Conservation (phyloP, 495 filamentous ascomycete species). For the Immersiella caudata region DNA sequence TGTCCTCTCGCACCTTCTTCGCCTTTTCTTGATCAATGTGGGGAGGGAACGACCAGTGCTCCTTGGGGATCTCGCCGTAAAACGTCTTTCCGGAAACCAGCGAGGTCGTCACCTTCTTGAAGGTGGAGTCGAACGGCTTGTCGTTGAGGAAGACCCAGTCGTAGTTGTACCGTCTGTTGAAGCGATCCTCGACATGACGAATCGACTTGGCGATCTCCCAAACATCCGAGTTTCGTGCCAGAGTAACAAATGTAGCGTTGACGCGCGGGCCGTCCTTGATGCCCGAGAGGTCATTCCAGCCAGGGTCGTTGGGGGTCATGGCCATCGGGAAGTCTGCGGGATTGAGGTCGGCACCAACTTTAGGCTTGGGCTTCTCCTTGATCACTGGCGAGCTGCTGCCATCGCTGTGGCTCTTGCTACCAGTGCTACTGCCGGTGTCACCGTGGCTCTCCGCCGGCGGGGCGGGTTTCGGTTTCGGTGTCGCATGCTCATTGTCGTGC, state of each 20-base stretch:
- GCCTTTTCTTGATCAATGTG: slow-evolving; percentile 88
- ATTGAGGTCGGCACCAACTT: slow-evolving; percentile 35
- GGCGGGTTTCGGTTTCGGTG: slow-evolving; percentile 10
- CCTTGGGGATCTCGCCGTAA: slow-evolving; percentile 81
- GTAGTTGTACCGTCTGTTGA: slow-evolving; percentile 94
- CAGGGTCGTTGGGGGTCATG: slow-evolving; percentile 47
- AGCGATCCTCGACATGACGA: slow-evolving; percentile 92
- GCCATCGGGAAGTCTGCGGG: slow-evolving; percentile 55
- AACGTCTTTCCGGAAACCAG: slow-evolving; percentile 88
- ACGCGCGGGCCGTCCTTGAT: slow-evolving; percentile 66
- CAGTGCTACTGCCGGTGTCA: slow-evolving; percentile 21
- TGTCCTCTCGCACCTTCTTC: slow-evolving; percentile 76
- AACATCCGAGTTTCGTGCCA: slow-evolving; percentile 88
- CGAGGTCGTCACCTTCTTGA: slow-evolving; percentile 87
- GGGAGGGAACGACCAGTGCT: slow-evolving; percentile 89
- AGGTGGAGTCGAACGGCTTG: slow-evolving; percentile 84
- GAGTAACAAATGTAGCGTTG: slow-evolving; percentile 96
- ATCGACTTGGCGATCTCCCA: slow-evolving; percentile 98
- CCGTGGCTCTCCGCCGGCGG: slow-evolving; percentile 9
- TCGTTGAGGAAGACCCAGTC: slow-evolving; percentile 99
- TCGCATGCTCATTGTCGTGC: slow-evolving; percentile 10
- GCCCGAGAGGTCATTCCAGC: slow-evolving; percentile 54
- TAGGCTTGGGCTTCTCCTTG: slow-evolving; percentile 25
- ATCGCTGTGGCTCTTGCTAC: slow-evolving; percentile 18
- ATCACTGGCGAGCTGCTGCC: slow-evolving; percentile 20